Evolutionary conservation across 2,329 filamentous ascomycete genomes (phyloP).

Genomic region (Xylariaceae sp.): DNA sequence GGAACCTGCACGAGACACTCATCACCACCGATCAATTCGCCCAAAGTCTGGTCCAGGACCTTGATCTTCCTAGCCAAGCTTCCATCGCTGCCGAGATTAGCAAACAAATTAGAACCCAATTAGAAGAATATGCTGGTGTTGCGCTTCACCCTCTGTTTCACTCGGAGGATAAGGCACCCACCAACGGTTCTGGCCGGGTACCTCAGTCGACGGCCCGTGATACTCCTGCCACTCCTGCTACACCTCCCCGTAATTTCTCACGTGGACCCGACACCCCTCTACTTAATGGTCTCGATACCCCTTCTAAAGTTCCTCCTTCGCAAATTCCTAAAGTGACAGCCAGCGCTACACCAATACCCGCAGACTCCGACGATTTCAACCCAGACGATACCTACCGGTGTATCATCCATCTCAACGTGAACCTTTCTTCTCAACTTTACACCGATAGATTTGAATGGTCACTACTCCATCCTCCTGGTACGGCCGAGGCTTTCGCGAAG

Average conservation of each 20-base stretch:
- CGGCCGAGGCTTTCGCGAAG: slow-evolving; percentile 89
- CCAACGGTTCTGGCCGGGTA: slow-evolving; percentile 25
- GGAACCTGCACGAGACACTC: slow-evolving; percentile 94
- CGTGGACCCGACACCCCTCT: slow-evolving; percentile 62
- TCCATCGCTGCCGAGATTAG: slow-evolving; percentile 78
- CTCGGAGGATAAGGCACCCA: slow-evolving; percentile 41
- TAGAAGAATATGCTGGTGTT: slow-evolving; percentile 95
- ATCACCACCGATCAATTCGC: slow-evolving; percentile 96
- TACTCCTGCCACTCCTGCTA: slow-evolving; percentile 47
- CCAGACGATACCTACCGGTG: slow-evolving; percentile 95
- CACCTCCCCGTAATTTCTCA: slow-evolving; percentile 40
- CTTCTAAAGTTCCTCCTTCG: slow-evolving; percentile 50
- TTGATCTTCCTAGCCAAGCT: slow-evolving; percentile 81
- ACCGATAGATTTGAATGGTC: slow-evolving; percentile 99
- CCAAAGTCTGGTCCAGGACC: slow-evolving; percentile 84
- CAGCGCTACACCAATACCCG: slow-evolving; percentile 64
- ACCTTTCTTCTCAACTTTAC: slow-evolving; percentile 87
- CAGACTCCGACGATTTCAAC: slow-evolving; percentile 75
- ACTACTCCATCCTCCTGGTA: slow-evolving; percentile 84
- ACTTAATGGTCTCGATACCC: slow-evolving; percentile 55
- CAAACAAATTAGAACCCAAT: slow-evolving; percentile 89
- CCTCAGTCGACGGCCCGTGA: slow-evolving; percentile 34
- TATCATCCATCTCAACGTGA: slow-evolving; percentile 87
- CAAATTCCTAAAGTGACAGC: slow-evolving; percentile 65
- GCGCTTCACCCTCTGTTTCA: slow-evolving; percentile 93